Evolutionary conservation across 345 rosid genomes (phyloP), one percentile per base, ranked within the genome.

Genomic region (Euphorbia lathyris): DNA sequence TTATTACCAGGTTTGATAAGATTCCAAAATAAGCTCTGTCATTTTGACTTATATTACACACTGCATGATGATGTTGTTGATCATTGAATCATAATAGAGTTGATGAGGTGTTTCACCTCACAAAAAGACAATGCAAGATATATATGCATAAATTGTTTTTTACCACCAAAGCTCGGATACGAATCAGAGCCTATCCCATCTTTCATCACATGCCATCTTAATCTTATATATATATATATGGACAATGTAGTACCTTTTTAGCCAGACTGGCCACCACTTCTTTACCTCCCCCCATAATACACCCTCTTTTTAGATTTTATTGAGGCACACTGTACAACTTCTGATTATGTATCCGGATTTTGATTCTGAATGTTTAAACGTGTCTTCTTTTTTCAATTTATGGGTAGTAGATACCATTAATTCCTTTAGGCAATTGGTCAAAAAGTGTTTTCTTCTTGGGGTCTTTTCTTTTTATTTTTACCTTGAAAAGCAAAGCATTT

Each of bases 21-120:
- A 43, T 60, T n/a, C 63, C 52, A 36, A 58, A 17, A 47, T 27
- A 30, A 42, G 19, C 66, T 43, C 63, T 65, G 70, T 74, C 63
- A 56, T 62, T 34, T 66, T 65, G 73, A 19, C 47, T 63, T 16
- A 0, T 34, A 9, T 42, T 64, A 50, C 29, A 16, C 38, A 20
- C 51, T 63, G 69, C 69, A 75, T 75, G 66, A 68, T 79, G 77
- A 45, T 56, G 69, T 69, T 79, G 38, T 58, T 60, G 20, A 65
- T 69, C 62, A 40, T 64, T 64, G 40, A 34, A 2, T 34, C 43
- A 64, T 70, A 42, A 62, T 50, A n/a, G 9, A 70, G 70, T 25
- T 63, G 65, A 14, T 45, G 3, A 6, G 0, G 0, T 43, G 22
- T 66, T 64, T 60, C 50, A 34, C 43, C 66, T 48, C 45, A 0